phyloP scores from a whole-genome alignment of 345 rosid genomes.

The Eucalyptus cloeziana region DNA sequence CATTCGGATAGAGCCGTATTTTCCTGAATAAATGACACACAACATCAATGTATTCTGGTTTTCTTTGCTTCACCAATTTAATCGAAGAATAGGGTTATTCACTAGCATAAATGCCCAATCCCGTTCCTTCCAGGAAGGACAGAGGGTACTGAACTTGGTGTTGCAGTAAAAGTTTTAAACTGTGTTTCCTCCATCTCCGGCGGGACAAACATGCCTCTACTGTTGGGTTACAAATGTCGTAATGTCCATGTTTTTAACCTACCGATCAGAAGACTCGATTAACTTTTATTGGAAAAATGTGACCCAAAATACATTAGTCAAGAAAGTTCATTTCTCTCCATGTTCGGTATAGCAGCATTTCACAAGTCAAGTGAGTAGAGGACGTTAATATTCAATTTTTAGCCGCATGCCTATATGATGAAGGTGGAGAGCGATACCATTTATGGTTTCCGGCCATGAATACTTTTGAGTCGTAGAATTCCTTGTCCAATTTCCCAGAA shows the following conservation, averaged over 20 bases:
- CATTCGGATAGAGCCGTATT: conserved; percentile 14
- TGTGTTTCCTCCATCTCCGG: neutral
- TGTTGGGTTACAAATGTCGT: neutral
- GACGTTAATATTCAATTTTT: neutral
- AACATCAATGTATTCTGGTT: neutral
- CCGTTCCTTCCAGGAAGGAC: neutral
- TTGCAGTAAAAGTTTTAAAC: neutral
- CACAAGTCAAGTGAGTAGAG: neutral
- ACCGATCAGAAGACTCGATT: neutral
- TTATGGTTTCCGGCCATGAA: conserved; percentile 13
- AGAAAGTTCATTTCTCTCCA: neutral
- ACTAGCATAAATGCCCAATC: neutral
- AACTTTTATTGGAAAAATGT: neutral
- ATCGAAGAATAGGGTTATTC: neutral
- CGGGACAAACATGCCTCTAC: neutral
- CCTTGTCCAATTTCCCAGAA: neutral
- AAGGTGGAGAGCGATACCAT: conserved; percentile 10
- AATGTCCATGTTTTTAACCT: neutral
- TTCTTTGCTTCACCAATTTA: neutral
- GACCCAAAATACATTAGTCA: neutral
- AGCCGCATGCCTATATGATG: neutral
- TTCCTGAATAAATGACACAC: conserved; percentile 7
- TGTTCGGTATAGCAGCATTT: neutral
- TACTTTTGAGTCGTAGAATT: neutral
- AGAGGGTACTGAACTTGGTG: neutral